Base-by-base conservation (phyloP, 1,284 basidiomycete species). In the Hypsizygus ulmarius region DNA sequence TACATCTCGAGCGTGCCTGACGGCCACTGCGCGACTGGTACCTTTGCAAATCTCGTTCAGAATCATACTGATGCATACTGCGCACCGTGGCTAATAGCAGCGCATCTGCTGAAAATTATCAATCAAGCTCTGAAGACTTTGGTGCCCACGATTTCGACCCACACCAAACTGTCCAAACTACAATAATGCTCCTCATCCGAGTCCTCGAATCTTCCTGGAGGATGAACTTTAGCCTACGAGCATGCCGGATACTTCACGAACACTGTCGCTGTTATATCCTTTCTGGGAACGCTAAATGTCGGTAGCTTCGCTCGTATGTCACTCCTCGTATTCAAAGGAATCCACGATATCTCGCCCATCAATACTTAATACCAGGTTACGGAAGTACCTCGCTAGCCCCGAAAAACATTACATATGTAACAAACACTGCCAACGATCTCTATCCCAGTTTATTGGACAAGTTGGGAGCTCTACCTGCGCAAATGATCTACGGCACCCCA, bases 331-430 rank as follows among this genome's bases (percentile, higher is more conserved):
- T 59, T 65, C 14, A 64, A 64, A 44, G 42, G 61, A 16, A 50
- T 67, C 3, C 73, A 71, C 50, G 54, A 56, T 49, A 53, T 78
- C 44, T 60, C 62, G 32, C 73, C 71, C 3, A 74, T 73, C 2
- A n/a, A n/a, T n/a, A n/a, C n/a, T n/a, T n/a, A n/a, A 64, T 75
- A 19, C 72, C 74, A 11, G 75, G 76, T 0, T 77, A 74, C 66
- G 75, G 74, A 3, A 64, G 65, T 40, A 69, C 74, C 2, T 71
- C 73, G 0, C 63, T 72, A 1, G 60, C 53, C 61, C 4, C 58
- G 49, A 50, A 59, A 3, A 56, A 59, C 8, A 55, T 51, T 1
- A 49, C 67, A 1, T 77, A 70, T 51, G 55, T 66, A 27, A 57
- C 64, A 33, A 65, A 63, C 36, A 64, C 78, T 29, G 57, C 59